Percentiles rank a stretch among this genome's conserved stretches.
Conservation (phyloP, 2,329 filamentous ascomycete genomes). For the Trichoderma sp. region DNA sequence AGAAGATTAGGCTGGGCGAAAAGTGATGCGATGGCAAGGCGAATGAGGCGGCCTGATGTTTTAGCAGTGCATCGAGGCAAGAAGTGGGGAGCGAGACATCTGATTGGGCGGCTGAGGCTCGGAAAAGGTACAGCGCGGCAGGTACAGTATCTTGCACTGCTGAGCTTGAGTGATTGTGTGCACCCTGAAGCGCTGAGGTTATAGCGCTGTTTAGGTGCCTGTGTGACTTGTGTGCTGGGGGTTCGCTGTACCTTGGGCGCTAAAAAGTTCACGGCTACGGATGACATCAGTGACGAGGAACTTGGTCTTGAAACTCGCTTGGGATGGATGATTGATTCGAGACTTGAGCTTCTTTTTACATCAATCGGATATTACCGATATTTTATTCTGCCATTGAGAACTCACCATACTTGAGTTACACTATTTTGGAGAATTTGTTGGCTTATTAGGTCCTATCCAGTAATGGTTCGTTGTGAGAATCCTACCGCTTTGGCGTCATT, state of each 20-base stretch:
- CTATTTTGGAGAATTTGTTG: not conserved
- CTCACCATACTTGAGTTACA: not conserved
- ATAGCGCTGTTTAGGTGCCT: not conserved
- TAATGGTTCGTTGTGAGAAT: slow-evolving; percentile 5
- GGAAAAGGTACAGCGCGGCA: not conserved
- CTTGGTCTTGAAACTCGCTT: not conserved
- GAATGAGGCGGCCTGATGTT: slow-evolving; percentile 12
- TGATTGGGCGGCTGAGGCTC: slow-evolving; percentile 26
- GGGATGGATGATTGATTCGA: not conserved
- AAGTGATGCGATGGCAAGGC: slow-evolving; percentile 15
- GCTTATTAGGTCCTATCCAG: not conserved
- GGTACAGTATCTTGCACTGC: slow-evolving; percentile 12
- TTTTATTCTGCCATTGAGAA: not conserved
- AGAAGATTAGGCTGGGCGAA: not conserved
- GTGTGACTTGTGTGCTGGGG: not conserved
- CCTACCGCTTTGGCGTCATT: not conserved
- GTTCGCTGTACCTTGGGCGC: not conserved
- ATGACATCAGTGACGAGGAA: slow-evolving; percentile 12
- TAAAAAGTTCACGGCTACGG: not conserved
- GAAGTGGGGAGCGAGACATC: slow-evolving; percentile 26
- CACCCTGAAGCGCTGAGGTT: not conserved
- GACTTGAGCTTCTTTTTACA: not conserved
- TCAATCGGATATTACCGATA: not conserved
- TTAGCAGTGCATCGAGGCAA: slow-evolving; percentile 12
- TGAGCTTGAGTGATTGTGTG: slow-evolving; percentile 5